phyloP scores from a whole-genome alignment of 306 rosid genomes.

The Begonia fuchsioides region DNA sequence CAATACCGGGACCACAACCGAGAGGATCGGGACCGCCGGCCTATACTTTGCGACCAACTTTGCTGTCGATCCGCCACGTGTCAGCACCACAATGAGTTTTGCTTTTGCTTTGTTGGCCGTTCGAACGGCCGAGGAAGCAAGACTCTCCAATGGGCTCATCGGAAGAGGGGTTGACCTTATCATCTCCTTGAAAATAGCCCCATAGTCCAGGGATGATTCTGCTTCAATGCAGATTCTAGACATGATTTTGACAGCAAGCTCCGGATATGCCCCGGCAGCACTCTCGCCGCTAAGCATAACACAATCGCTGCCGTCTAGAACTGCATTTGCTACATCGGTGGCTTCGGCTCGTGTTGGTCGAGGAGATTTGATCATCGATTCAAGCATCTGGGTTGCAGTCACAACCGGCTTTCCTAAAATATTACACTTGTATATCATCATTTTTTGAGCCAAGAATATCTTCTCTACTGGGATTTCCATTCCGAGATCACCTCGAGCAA shows the following conservation, averaged over 20 bases:
- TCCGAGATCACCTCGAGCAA: slow-evolving; percentile 10
- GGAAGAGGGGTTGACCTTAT: slow-evolving; percentile 79
- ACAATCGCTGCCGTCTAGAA: slow-evolving; percentile 56
- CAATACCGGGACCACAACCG: slow-evolving; percentile 77
- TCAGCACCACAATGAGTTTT: slow-evolving; percentile 66
- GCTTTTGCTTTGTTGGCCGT: slow-evolving; percentile 79
- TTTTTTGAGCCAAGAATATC: slow-evolving; percentile 31
- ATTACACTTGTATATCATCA: slow-evolving; percentile 25
- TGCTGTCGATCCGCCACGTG: slow-evolving; percentile 74
- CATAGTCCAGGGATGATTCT: slow-evolving; percentile 73
- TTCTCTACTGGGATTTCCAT: slow-evolving; percentile 34
- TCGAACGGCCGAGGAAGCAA: slow-evolving; percentile 80
- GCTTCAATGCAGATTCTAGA: slow-evolving; percentile 74
- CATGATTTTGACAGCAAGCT: slow-evolving; percentile 76
- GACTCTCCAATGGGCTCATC: slow-evolving; percentile 85
- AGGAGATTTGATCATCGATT: slow-evolving; percentile 27
- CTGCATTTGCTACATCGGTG: slow-evolving; percentile 43
- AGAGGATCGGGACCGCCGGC: slow-evolving; percentile 84
- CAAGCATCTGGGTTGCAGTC: slow-evolving; percentile 30
- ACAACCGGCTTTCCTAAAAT: slow-evolving; percentile 29
- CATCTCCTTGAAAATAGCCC: slow-evolving; percentile 80
- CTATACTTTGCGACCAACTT: slow-evolving; percentile 74
- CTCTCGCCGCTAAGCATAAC: slow-evolving; percentile 93
- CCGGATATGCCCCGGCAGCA: slow-evolving; percentile 89
- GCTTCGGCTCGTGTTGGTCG: slow-evolving; percentile 40